Base-by-base conservation (phyloP, 2,329 filamentous ascomycete genomes). In the Nigrograna mackinnonii region DNA sequence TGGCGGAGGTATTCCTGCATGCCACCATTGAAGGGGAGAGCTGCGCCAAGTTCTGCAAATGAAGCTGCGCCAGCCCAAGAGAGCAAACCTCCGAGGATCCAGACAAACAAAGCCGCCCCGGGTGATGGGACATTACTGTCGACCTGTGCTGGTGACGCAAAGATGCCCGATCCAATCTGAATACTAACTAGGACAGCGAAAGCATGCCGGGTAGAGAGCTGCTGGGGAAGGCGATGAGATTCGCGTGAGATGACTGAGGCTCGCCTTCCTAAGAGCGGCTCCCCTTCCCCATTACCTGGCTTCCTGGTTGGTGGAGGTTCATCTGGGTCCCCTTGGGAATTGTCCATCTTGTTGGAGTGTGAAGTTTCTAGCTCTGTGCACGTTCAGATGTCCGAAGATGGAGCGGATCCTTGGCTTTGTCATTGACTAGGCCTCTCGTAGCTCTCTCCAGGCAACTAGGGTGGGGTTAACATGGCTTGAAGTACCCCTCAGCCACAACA, bases 1-100 rank as follows among this genome's bases (percentile, higher is more conserved):
- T 82, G 76, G 50, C 76, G 73, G 5, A 86, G 72, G 50, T 83
- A 85, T 12, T 81, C 80, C 54, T 85, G 82, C 35, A 85, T 77
- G 13, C 83, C 83, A 4, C 82, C 79, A 72, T 85, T 82, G 14
- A 82, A 78, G 0, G 80, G 81, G 24, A 86, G 80, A 3, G 81
- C 79, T 4, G 81, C 82, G 7, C 83, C 82, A 11, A 86, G 71
- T 65, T 85, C 82, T 0, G 80, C 80, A 62, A 85, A 77, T 0
- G 81, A 83, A 37, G 71, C 76, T 4, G 82, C 82, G 3, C 83
- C 83, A 0, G 81, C 82, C 83, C 82, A 85, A 0, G 82, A 82
- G 17, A 86, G 67, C 1, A 84, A 58, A 2, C 83, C 82, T 14
- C 80, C 82, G 9, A 84, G 66, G 1, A 83, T 69, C 83, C 83